A percentile compares a stretch with the other conserved stretches of the same genome.
Evolutionary conservation across 2,329 filamentous ascomycete species (phyloP).

Genomic region (Blumeria hordei): DNA sequence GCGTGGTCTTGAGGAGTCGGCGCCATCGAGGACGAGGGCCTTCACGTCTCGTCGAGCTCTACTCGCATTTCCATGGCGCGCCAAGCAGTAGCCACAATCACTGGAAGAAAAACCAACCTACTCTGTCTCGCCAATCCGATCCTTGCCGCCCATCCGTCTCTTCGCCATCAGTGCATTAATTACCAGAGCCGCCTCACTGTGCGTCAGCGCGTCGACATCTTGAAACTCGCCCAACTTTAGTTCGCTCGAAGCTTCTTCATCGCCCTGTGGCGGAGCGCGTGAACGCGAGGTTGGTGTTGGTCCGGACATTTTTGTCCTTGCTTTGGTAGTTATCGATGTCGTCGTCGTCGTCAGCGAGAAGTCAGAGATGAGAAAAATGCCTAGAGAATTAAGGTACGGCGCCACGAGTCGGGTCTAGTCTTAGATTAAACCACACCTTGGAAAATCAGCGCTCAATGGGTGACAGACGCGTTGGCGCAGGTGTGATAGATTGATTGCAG

Average conservation of each 20-base stretch:
- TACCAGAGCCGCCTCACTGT: conserved; percentile 78
- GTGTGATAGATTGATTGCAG: no score
- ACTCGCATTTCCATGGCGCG: no score
- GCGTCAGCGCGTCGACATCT: conserved; percentile 69
- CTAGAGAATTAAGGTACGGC: no score
- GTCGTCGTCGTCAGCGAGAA: background rate
- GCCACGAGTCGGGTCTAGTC: no score
- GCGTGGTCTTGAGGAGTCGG: no score
- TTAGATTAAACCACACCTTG: no score
- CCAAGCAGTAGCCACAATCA: background rate
- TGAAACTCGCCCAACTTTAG: conserved; percentile 87
- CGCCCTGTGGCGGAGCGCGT: conserved; percentile 45
- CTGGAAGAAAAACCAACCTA: conserved; percentile 20
- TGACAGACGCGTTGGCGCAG: no score
- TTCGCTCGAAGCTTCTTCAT: conserved; percentile 64
- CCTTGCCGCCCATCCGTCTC: conserved; percentile 55
- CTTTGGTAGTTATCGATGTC: background rate
- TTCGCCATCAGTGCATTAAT: conserved; percentile 74
- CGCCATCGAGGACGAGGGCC: no score
- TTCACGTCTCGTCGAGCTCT: no score
- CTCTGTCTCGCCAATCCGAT: conserved; percentile 56
- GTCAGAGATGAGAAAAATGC: no score
- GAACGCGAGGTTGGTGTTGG: conserved; percentile 28
- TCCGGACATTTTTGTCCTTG: conserved; percentile 6
- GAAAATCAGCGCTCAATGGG: no score